These are phyloP conservation scores for Trichoderma koningii DNA, from an alignment of 2,329 filamentous ascomycete species.

Conservation along the genomic window DNA sequence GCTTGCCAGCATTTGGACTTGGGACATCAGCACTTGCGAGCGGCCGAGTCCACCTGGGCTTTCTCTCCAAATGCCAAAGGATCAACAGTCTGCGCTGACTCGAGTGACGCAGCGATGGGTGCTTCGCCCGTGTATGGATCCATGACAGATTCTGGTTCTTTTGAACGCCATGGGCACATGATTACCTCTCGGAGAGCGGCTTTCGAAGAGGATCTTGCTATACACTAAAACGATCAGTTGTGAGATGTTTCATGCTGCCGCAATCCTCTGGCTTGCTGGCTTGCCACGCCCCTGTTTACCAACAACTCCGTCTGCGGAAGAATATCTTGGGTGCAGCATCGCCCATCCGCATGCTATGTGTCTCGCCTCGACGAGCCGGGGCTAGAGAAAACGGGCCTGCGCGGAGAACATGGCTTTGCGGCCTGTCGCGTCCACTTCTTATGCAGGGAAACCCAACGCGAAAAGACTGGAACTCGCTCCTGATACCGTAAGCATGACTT, in stretches of 20 bases:
- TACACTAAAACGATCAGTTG: not conserved
- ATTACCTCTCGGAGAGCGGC: too few relatives aligned
- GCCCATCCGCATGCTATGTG: not conserved
- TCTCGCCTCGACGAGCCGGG: conserved; percentile 3
- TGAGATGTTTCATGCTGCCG: not conserved
- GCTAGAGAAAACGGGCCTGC: not conserved
- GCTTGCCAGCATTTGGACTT: conserved; percentile 4
- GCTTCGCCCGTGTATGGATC: not conserved
- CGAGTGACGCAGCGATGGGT: not conserved
- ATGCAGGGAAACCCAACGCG: not conserved
- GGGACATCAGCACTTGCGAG: conserved; percentile 15
- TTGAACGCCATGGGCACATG: too few relatives aligned
- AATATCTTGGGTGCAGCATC: conserved; percentile 2
- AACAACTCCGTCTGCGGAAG: too few relatives aligned
- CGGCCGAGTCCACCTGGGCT: not conserved
- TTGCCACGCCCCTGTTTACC: not conserved
- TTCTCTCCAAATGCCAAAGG: not conserved
- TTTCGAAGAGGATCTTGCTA: not conserved
- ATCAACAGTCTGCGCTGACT: not conserved
- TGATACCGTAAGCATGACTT: not conserved
- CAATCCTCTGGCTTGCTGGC: conserved; percentile 2
- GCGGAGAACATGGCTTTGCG: not conserved
- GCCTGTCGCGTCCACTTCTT: not conserved
- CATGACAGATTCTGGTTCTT: too few relatives aligned
- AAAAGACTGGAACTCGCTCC: not conserved